Percentiles rank a stretch among this genome's conserved stretches.
Conservation (phyloP, 78 protist genomes). For the Guillardia theta region DNA sequence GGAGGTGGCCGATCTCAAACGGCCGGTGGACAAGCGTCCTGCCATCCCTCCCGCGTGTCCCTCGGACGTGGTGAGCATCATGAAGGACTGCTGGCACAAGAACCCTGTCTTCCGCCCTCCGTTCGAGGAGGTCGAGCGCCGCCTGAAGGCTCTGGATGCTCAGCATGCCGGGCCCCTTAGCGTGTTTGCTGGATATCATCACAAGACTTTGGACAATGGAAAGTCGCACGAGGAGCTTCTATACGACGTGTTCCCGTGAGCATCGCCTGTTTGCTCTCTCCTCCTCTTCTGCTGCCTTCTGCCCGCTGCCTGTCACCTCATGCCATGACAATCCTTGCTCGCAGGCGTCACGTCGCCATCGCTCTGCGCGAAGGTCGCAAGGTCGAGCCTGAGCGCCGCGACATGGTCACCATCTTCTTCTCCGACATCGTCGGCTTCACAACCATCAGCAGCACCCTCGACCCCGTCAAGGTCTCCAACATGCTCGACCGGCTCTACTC, state of each 20-base stretch:
- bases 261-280: no score
- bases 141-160: background rate
- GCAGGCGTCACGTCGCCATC: no score
- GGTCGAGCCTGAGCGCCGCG: background rate
- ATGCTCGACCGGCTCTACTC: slow-evolving; percentile 20
- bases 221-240: no score
- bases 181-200: no score
- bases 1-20: background rate
- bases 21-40: background rate
- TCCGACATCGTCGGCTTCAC: slow-evolving; percentile 8
- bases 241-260: background rate
- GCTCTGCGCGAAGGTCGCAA: no score
- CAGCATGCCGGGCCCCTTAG: no score
- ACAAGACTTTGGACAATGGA: no score
- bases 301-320: no score
- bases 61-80: background rate
- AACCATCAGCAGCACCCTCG: background rate
- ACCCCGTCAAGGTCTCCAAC: background rate
- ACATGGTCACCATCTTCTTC: background rate
- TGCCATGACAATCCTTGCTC: no score
- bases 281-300: no score
- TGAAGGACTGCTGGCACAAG: background rate
- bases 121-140: background rate
- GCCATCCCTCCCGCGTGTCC: background rate
- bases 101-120: background rate